These are phyloP conservation scores for Hypoxylon sp. DNA, from an alignment of 2,329 filamentous ascomycete genomes.

Conservation along the genomic window DNA sequence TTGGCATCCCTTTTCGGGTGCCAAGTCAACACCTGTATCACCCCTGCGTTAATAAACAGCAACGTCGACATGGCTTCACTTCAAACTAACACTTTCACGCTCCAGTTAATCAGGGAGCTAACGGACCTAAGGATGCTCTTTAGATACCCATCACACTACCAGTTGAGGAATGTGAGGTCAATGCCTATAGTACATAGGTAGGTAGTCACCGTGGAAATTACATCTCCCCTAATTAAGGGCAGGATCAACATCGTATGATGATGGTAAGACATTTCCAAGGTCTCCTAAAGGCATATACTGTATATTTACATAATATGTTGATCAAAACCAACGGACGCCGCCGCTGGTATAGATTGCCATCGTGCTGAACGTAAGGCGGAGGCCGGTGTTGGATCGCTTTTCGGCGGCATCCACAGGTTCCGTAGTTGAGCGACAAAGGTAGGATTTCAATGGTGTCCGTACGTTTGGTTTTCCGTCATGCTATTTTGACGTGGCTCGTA, in stretches of 20 bases:
- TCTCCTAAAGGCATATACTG: background rate
- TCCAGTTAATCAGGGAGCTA: background rate
- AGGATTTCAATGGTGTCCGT: constrained; percentile 3
- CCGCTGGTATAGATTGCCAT: background rate
- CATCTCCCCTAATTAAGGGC: background rate
- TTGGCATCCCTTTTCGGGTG: background rate
- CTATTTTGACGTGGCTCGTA: background rate
- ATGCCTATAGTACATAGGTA: background rate
- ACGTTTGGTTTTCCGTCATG: background rate
- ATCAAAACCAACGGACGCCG: background rate
- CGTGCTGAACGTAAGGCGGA: background rate
- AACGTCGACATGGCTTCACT: background rate
- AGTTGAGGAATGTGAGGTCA: background rate
- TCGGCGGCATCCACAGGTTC: constrained; percentile 2
- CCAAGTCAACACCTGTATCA: background rate
- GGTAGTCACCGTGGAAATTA: background rate
- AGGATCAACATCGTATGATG: constrained; percentile 14
- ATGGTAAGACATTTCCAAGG: constrained; percentile 15
- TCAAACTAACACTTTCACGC: background rate
- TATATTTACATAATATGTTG: background rate
- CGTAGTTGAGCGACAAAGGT: background rate
- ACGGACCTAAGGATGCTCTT: background rate
- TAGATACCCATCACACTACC: background rate
- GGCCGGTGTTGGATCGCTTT: constrained; percentile 1
- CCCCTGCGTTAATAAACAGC: background rate